Conservation (phyloP, 192 early-diverging fungal species). For the Coemansia sp. region DNA sequence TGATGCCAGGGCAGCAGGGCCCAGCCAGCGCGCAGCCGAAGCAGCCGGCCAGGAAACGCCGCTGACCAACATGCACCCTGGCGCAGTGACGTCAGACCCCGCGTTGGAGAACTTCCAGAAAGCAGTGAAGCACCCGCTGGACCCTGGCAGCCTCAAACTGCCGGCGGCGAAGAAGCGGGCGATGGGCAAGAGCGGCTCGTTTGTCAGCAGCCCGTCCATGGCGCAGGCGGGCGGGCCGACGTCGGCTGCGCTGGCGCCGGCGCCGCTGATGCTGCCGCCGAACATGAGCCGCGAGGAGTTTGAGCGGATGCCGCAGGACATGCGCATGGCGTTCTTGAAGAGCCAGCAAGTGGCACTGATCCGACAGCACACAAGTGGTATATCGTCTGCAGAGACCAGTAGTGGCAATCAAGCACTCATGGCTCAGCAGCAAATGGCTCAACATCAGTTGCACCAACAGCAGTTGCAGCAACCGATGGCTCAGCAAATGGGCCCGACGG, state of each 20-base stretch:
- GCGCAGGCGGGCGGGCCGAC: background rate
- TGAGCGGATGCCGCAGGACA: slow-evolving; percentile 29
- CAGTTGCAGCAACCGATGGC: background rate
- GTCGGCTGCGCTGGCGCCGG: slow-evolving; percentile 24
- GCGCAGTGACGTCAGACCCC: slow-evolving; percentile 41
- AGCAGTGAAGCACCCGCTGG: slow-evolving; percentile 53
- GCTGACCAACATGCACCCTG: slow-evolving; percentile 47
- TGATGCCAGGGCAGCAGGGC: background rate
- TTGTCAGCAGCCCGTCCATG: background rate
- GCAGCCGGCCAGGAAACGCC: slow-evolving; percentile 23
- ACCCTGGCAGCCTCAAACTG: slow-evolving; percentile 39
- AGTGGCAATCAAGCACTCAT: background rate
- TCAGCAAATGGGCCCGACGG: background rate
- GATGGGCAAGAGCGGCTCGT: slow-evolving; percentile 6
- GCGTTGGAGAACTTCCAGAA: slow-evolving; percentile 45
- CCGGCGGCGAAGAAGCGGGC: slow-evolving; percentile 47
- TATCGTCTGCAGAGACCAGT: slow-evolving; percentile 1
- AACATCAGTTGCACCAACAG: background rate
- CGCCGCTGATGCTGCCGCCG: slow-evolving; percentile 33
- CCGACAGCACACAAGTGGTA: slow-evolving; percentile 32
- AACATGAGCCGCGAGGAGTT: slow-evolving; percentile 45
- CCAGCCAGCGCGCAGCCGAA: slow-evolving; percentile 3
- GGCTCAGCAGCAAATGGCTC: slow-evolving; percentile 8
- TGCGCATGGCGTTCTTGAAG: slow-evolving; percentile 27
- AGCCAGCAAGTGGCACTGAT: slow-evolving; percentile 39